Evolutionary conservation across 2,329 filamentous ascomycete genomes (phyloP), one percentile per base, ranked within the genome.

Genomic region (Ceratocystis albifundus): DNA sequence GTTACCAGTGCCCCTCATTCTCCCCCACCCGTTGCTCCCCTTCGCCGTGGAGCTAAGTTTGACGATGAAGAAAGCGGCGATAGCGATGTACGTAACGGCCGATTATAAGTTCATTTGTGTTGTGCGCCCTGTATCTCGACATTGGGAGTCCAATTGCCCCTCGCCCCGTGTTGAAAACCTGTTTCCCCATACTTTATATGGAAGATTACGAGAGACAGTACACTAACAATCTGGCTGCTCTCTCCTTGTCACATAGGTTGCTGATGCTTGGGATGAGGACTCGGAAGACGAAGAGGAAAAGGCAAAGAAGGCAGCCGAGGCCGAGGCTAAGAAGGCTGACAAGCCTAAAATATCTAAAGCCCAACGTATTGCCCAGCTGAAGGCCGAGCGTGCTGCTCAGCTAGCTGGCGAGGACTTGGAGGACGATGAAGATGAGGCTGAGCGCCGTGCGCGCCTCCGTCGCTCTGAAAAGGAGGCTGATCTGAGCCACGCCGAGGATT

Each of bases 211-310:
- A 66, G 22, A 15, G 30, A 28, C 17, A 5, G 36, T 10, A 32
- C 46, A 45, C 62, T 55, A 44, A 67, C 44, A 15, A 4, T 15
- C n/a, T 55, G 22, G 41, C 22, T 46, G 8, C 36, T 50, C 15
- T 32, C 7, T 30, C n/a, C 28, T 15, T 10, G 10, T 8, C 12
- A 28, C n/a, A 57, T 61, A 96, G 88, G 90, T 97, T 67, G 84
- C 96, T 73, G 94, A 99, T 68, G 93, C 90, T 44, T 99, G 94
- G 94, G 92, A 97, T 73, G 93, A 90, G 67, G 94, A 97, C 74
- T 57, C 53, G 15, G 53, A 57, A 15, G 94, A 99, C 79, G 96
- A 91, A 69, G 94, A 99, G 73, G 93, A 87, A 72, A 94, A 99
- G 80, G 89, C 91, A 72, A 92, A 96, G 77, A 99, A 97, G 81